Conservation (phyloP, 2,329 filamentous ascomycete genomes). For the Cercospora sesami region DNA sequence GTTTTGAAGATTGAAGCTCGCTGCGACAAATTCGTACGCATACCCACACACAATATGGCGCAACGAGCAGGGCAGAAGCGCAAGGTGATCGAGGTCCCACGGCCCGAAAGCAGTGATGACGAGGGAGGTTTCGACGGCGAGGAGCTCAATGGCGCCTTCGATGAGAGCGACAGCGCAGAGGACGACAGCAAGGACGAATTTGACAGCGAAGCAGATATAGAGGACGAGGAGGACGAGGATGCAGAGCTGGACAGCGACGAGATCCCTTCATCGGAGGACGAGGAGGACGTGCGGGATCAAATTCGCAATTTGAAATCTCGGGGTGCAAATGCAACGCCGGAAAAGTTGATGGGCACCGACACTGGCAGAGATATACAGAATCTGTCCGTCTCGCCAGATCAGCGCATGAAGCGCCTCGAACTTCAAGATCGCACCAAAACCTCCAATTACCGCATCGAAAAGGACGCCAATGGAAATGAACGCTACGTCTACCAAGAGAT, state of each 20-base stretch:
- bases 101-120: constrained; percentile 33
- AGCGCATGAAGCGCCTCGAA: constrained; percentile 24
- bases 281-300: constrained; percentile 47
- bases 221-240: constrained; percentile 31
- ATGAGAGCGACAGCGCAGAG: constrained; percentile 36
- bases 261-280: constrained; percentile 42
- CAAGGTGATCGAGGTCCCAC: constrained; percentile 44
- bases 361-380: constrained; percentile 30
- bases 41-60: constrained; percentile 18
- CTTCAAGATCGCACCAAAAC: constrained; percentile 32
- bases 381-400: constrained; percentile 24
- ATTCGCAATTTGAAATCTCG: constrained; percentile 46
- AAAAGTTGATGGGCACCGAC: constrained; percentile 34
- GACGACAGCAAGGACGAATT: constrained; percentile 38
- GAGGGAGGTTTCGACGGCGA: constrained; percentile 43
- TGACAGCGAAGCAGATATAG: constrained; percentile 29
- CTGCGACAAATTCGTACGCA: constrained; percentile 20
- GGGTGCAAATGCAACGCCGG: constrained; percentile 24
- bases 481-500: constrained; percentile 94
- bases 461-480: constrained; percentile 84
- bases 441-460: constrained; percentile 62
- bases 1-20: constrained; percentile 8
- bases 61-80: constrained; percentile 46
- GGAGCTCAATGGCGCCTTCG: constrained; percentile 31
- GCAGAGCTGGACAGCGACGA: constrained; percentile 43